These are phyloP conservation scores for Dothideomycetes sp. DNA, from an alignment of 2,329 filamentous ascomycete species.

Conservation along the genomic window DNA sequence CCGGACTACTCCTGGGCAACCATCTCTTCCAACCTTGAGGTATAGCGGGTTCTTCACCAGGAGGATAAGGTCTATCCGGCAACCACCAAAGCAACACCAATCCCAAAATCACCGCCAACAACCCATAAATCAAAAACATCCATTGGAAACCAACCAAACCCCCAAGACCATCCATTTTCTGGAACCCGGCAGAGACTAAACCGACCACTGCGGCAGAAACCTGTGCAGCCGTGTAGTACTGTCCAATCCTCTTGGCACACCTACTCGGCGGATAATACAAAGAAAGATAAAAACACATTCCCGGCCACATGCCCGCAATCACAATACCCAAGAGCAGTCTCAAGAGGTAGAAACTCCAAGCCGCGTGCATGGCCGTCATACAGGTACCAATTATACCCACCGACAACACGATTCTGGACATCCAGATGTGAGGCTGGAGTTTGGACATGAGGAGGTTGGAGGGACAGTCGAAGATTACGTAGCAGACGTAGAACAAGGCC, in stretches of 20 bases:
- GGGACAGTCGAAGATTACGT: conserved; percentile 80
- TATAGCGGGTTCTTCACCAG: conserved; percentile 46
- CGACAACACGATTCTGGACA: conserved; percentile 81
- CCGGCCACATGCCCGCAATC: conserved; percentile 90
- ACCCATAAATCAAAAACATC: conserved; percentile 87
- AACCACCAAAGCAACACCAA: conserved; percentile 79
- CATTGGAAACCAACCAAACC: conserved; percentile 77
- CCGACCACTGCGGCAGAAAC: conserved; percentile 84
- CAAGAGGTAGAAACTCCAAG: conserved; percentile 81
- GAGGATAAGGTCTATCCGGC: conserved; percentile 68
- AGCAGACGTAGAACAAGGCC: conserved; percentile 84
- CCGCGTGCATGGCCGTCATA: conserved; percentile 69
- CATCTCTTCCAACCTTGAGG: conserved; percentile 46
- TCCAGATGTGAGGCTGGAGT: conserved; percentile 79
- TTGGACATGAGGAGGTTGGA: conserved; percentile 84
- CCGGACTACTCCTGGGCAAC: conserved; percentile 61
- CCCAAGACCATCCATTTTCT: conserved; percentile 72
- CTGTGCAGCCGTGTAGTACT: conserved; percentile 83
- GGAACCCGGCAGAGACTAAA: conserved; percentile 81
- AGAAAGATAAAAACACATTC: conserved; percentile 87
- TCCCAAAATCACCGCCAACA: conserved; percentile 64
- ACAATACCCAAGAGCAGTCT: conserved; percentile 78
- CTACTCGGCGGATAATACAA: conserved; percentile 83
- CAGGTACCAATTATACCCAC: conserved; percentile 77
- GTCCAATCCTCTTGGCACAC: conserved; percentile 78